Evolutionary conservation across 2,329 filamentous ascomycete genomes (phyloP), one percentile per base, ranked within the genome.

Genomic region (Torrubiella hemipterigena): DNA sequence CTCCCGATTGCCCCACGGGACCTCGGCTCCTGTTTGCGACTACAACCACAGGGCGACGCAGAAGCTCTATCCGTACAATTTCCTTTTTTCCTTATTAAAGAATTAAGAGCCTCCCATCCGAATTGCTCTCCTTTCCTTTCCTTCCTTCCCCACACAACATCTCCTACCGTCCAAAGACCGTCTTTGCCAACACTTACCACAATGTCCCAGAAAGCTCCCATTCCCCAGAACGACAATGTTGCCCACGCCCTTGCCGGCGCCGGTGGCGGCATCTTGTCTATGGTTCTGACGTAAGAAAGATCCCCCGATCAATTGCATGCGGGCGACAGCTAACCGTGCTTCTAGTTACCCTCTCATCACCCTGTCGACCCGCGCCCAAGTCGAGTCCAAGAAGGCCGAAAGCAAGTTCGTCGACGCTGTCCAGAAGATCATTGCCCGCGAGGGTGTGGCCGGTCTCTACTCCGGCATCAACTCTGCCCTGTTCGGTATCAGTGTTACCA

Each of bases 401-500:
- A 83, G 83, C 17, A 79, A 81, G 37, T 91, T 91, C 47, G 68
- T 86, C 46, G 74, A 84, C 43, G 86, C 91, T 19, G 77, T 91
- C 38, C 76, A 77, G 46, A 76, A 77, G 47, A 96, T 98, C 52
- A 71, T 98, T 41, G 81, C 87, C 45, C 82, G 91, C 45, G 91
- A 98, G 60, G 91, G 91, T 47, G 63, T 95, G 34, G 65, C 73
- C 3, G 91, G 91, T 19, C 75, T 98, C 21, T 98, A 96, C 55
- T 78, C 91, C 6, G 91, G 91, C 25, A 74, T 98, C 37, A 85
- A 93, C 56, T 93, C 83, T 39, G 91, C 91, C 31, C 69, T 98
- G 27, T 95, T 98, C 57, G 91, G 91, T 55, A 96, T 98, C 65
- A 91, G 82, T 57, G 79, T 98, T 45, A 98, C 91, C 47, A 98